Conservation (phyloP, 192 early-diverging fungal species). For the Entrophospora sp. region DNA sequence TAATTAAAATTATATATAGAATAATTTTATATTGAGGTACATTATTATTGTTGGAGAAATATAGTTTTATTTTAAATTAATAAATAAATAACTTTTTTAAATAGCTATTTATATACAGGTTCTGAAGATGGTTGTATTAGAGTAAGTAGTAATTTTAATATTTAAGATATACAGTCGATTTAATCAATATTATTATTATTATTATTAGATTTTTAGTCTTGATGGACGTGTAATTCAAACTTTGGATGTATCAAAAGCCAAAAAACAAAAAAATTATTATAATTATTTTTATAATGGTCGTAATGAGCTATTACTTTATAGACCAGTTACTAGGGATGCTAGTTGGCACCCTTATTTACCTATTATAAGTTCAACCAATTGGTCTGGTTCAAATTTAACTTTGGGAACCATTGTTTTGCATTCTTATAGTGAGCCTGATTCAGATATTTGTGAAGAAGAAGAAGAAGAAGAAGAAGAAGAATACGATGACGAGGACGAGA, state of each 20-base stretch:
- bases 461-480: too few relatives aligned
- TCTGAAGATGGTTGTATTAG: slow-evolving; percentile 49
- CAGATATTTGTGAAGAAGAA: too few relatives aligned
- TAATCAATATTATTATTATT: too few relatives aligned
- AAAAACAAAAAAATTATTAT: too few relatives aligned
- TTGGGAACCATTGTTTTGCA: background rate
- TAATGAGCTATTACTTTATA: too few relatives aligned
- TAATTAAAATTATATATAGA: too few relatives aligned
- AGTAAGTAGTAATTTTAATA: slow-evolving; percentile 13
- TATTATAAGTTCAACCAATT: slow-evolving; percentile 18
- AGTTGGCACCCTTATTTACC: slow-evolving; percentile 46
- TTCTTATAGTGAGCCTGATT: background rate
- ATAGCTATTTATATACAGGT: slow-evolving; percentile 52
- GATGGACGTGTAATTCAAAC: slow-evolving; percentile 29
- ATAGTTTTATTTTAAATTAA: too few relatives aligned
- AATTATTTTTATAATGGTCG: too few relatives aligned
- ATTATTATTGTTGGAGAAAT: too few relatives aligned
- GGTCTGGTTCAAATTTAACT: background rate
- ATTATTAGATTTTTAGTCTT: slow-evolving; percentile 32
- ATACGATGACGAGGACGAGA: too few relatives aligned
- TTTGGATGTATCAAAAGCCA: slow-evolving; percentile 17
- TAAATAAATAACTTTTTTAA: background rate
- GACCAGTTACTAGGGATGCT: slow-evolving; percentile 35
- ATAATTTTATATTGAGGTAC: too few relatives aligned
- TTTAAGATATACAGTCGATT: too few relatives aligned